Percentiles rank a stretch among this genome's conserved stretches.
phyloP scores from a whole-genome alignment of 1,284 basidiomycete genomes.

The Cutaneotrichosporon curvatum region DNA sequence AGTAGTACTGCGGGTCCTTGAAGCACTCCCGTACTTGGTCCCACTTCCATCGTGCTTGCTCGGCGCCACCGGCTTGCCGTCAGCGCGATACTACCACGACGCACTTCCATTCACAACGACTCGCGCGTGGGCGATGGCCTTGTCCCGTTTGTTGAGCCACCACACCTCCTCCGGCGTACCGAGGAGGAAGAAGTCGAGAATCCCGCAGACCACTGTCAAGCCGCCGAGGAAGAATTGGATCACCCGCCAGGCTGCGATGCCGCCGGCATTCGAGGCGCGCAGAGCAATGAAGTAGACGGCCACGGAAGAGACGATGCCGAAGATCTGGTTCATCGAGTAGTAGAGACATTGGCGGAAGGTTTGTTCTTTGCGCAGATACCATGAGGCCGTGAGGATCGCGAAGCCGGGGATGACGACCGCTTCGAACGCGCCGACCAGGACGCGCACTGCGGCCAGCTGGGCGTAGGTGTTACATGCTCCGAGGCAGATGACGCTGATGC shows the following conservation, averaged over 20 bases:
- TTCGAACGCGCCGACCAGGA: slow-evolving; percentile 22
- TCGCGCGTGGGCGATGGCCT: slow-evolving; percentile 17
- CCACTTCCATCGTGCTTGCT: slow-evolving; percentile 21
- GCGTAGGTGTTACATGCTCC: slow-evolving; percentile 25
- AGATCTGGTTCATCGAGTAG: slow-evolving; percentile 20
- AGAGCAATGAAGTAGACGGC: slow-evolving; percentile 24
- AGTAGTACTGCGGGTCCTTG: slow-evolving; percentile 24
- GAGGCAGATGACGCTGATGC: slow-evolving; percentile 17
- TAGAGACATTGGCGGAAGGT: slow-evolving; percentile 21
- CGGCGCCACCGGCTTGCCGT: slow-evolving; percentile 19
- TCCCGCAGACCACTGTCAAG: slow-evolving; percentile 14
- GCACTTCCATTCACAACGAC: slow-evolving; percentile 17
- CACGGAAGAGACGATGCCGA: slow-evolving; percentile 5
- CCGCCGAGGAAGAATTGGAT: slow-evolving; percentile 30
- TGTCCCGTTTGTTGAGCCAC: slow-evolving; percentile 18
- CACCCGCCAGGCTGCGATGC: slow-evolving; percentile 22
- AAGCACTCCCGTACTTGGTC: slow-evolving; percentile 24
- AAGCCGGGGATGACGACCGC: slow-evolving; percentile 11
- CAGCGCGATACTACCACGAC: slow-evolving; percentile 2
- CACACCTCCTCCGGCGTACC: slow-evolving; percentile 24
- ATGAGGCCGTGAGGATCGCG: slow-evolving; percentile 27
- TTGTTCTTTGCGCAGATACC: slow-evolving; percentile 27
- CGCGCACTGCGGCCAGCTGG: slow-evolving; percentile 19
- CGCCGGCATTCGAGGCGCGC: slow-evolving; percentile 8
- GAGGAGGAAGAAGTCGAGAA: slow-evolving; percentile 18